Conservation (phyloP, 1,284 basidiomycete genomes). For the Pisolithus thermaeus region DNA sequence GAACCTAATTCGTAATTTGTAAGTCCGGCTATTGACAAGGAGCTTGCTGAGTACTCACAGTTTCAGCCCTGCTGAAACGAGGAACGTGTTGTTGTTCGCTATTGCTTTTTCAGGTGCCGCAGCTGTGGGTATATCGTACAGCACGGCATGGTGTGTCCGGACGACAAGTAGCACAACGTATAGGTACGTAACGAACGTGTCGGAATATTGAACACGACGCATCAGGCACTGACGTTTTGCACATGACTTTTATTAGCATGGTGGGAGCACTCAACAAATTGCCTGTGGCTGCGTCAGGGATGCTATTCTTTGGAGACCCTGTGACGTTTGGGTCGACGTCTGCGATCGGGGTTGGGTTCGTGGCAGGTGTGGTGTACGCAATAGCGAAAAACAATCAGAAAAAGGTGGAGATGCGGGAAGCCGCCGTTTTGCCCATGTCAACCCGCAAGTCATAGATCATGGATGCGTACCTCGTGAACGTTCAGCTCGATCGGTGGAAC, state of each 20-base stretch:
- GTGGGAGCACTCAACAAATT: slow-evolving; percentile 98
- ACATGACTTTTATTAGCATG: slow-evolving; percentile 60
- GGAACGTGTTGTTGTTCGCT: slow-evolving; percentile 76
- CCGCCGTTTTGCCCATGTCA: slow-evolving; percentile 54
- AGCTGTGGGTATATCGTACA: slow-evolving; percentile 96
- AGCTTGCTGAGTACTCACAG: slow-evolving; percentile 2
- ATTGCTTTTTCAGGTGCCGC: slow-evolving; percentile 96
- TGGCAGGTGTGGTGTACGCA: slow-evolving; percentile 87
- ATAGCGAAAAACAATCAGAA: slow-evolving; percentile 88
- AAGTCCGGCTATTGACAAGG: slow-evolving; percentile 27
- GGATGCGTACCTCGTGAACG: background rate
- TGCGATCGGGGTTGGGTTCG: slow-evolving; percentile 85
- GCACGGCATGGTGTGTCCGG: slow-evolving; percentile 98
- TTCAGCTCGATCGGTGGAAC: background rate
- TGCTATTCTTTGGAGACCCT: slow-evolving; percentile 92
- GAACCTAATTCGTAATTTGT: slow-evolving; percentile 87
- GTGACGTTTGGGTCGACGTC: slow-evolving; percentile 85
- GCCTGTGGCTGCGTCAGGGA: slow-evolving; percentile 93
- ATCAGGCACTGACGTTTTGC: slow-evolving; percentile 6
- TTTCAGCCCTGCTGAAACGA: slow-evolving; percentile 75
- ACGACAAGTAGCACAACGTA: slow-evolving; percentile 97
- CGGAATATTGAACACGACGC: background rate
- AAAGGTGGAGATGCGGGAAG: slow-evolving; percentile 50
- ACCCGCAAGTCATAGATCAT: slow-evolving; percentile 39
- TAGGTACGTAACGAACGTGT: slow-evolving; percentile 44